These are phyloP conservation scores for Paraphaeosphaeria minitans DNA, from an alignment of 2,329 filamentous ascomycete species.

Conservation along the genomic window DNA sequence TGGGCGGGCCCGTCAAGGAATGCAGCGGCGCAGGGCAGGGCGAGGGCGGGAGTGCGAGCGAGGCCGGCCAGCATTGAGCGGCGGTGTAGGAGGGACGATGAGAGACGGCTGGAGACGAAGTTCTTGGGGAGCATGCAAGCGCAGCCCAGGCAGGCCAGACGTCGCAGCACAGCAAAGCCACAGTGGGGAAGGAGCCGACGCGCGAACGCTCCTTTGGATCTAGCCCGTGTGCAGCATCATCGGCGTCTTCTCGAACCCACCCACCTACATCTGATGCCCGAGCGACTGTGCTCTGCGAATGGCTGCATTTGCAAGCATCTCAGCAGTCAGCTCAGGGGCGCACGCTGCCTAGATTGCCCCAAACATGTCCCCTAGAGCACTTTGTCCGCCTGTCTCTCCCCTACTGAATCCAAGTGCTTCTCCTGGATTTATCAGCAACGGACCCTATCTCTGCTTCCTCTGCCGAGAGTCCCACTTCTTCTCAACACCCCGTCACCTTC, in stretches of 20 bases:
- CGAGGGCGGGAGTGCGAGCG: not conserved
- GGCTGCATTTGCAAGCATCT: constrained; percentile 13
- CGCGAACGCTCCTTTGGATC: not conserved
- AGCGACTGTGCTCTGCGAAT: constrained; percentile 5
- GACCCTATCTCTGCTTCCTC: constrained; percentile 20
- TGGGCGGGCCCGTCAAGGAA: constrained; percentile 29
- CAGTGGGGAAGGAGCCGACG: constrained; percentile 7
- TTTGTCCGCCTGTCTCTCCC: constrained; percentile 12
- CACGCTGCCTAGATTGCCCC: not conserved
- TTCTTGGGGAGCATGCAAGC: constrained; percentile 4
- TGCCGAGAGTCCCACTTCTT: not conserved
- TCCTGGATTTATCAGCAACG: constrained; percentile 39
- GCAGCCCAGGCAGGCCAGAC: constrained; percentile 3
- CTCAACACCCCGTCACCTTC: not conserved
- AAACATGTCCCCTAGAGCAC: not conserved
- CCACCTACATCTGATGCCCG: not conserved
- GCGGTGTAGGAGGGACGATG: not conserved
- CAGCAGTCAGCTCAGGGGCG: constrained; percentile 3
- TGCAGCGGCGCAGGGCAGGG: constrained; percentile 22
- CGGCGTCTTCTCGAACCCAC: not conserved
- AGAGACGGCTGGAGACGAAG: not conserved
- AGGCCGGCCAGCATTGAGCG: not conserved
- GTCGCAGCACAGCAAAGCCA: constrained; percentile 3
- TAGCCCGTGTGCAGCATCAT: not conserved
- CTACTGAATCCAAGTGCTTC: constrained; percentile 22